Conservation (phyloP, 2,329 filamentous ascomycete genomes). For the Penicillium oxalicum region DNA sequence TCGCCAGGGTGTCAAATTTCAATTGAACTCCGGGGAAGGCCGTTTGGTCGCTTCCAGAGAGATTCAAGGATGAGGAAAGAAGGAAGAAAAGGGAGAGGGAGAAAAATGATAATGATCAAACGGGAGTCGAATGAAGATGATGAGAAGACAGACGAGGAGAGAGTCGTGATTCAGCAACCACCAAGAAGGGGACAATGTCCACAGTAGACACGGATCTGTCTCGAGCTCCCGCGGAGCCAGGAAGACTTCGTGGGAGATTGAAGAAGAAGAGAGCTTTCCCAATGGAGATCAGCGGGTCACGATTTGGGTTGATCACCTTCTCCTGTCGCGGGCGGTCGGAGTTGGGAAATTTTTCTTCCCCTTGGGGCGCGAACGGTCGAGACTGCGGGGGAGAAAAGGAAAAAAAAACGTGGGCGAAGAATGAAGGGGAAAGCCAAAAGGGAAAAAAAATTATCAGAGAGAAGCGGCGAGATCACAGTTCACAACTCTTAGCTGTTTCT, state of each 20-base stretch:
- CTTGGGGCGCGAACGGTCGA: constrained; percentile 8
- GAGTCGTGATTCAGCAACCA: no score
- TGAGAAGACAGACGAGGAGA: constrained; percentile 1
- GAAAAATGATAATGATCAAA: constrained; percentile 3
- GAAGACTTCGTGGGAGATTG: constrained; percentile 6
- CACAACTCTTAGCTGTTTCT: constrained; percentile 31
- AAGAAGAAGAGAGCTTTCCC: constrained; percentile 11
- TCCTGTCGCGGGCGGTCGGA: constrained; percentile 26
- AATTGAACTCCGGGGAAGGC: not conserved
- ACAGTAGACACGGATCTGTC: not conserved
- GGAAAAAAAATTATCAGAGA: not conserved
- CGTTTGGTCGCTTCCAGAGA: not conserved
- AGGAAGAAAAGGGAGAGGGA: constrained; percentile 6
- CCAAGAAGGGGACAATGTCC: no score
- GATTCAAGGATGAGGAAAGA: not conserved
- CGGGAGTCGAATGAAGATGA: constrained; percentile 7
- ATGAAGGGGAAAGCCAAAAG: not conserved
- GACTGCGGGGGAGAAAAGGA: constrained; percentile 10
- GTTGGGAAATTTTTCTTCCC: constrained; percentile 24
- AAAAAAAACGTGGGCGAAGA: not conserved
- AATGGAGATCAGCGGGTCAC: constrained; percentile 1
- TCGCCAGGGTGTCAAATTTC: not conserved
- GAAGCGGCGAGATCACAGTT: constrained; percentile 10
- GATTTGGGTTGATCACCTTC: constrained; percentile 3
- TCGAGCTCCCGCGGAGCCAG: constrained; percentile 22